Base-by-base conservation (phyloP, 2,329 filamentous ascomycete species). In the Bisporella sp. region DNA sequence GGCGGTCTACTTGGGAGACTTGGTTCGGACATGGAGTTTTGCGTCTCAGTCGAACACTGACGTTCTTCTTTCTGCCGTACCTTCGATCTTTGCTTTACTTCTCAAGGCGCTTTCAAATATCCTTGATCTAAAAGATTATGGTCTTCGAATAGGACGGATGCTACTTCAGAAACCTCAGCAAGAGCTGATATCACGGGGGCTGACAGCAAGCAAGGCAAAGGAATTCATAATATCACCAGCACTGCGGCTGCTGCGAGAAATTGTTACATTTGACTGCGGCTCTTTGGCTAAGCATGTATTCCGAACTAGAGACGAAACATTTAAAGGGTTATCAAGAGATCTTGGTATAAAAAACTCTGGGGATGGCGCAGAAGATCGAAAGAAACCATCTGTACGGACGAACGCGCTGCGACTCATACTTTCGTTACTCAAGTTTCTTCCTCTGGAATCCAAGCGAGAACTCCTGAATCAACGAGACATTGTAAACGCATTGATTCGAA, bases 181-280 rank as follows among this genome's bases (percentile, higher is more conserved):
- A 55, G 89, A 91, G 59, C 78, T 95, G 3, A 71, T 97, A 29
- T 83, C 88, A 32, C 83, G 84, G 53, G 89, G 89, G 53, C 71
- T 97, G 13, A 85, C 87, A 4, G 82, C 88, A 0, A 84, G 87
- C 29, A 91, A 89, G 67, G 78, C 82, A 45, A 96, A 95, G 64
- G 89, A 90, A 39, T 89, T 88, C 67, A 73, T 97, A 52, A 91
- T 96, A 54, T 93, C 89, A 3, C 92, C 93, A 1, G 91, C 87
- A 29, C 71, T 99, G 52, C 83, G 92, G 50, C 72, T 99, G 47
- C 76, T 99, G 53, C 87, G 85, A 47, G 92, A 99, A 69, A 77
- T 91, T n/a, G 81, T 89, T 12, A 82, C 77, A 49, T 86, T 96
- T 56, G 91, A 97, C 67, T 90, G 90, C 12, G 95, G 93, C 11